These are phyloP conservation scores for Boeremia exigua DNA, from an alignment of 2,329 filamentous ascomycete genomes.

Conservation along the genomic window DNA sequence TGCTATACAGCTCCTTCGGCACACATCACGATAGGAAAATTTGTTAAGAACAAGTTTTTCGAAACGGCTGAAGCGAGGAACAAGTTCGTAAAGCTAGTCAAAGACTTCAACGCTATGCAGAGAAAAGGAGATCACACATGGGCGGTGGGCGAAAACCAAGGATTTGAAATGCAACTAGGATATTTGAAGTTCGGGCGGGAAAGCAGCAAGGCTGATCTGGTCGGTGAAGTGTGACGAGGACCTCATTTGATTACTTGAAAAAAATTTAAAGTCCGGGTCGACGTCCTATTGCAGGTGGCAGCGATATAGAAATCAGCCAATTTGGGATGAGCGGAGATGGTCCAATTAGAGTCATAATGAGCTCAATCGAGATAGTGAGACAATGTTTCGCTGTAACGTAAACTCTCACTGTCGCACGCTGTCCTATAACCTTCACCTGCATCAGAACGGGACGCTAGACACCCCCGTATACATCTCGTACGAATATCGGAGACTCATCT, in stretches of 20 bases:
- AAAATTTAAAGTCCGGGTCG: too few species aligned
- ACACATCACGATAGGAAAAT: constrained; percentile 17
- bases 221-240: constrained; percentile 3
- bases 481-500: too few species aligned
- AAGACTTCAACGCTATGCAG: constrained; percentile 7
- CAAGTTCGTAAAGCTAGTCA: constrained; percentile 10
- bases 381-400: too few species aligned
- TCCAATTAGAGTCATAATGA: not conserved
- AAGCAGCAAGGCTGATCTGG: constrained; percentile 10
- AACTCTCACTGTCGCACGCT: too few species aligned
- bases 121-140: not conserved
- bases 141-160: constrained; percentile 3
- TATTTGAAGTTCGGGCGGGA: constrained; percentile 22
- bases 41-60: constrained; percentile 19
- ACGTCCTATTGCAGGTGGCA: not conserved
- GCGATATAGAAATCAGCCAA: not conserved
- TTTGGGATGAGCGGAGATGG: not conserved
- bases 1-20: constrained; percentile 24
- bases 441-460: too few species aligned
- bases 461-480: too few species aligned
- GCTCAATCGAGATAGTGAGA: too few species aligned
- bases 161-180: constrained; percentile 19
- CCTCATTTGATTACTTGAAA: too few species aligned
- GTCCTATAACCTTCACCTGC: too few species aligned
- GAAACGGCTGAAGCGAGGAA: constrained; percentile 2